Percentiles rank a stretch among this genome's conserved stretches.
Conservation (phyloP, 2,329 filamentous ascomycete species). For the Hypomyces perniciosus region DNA sequence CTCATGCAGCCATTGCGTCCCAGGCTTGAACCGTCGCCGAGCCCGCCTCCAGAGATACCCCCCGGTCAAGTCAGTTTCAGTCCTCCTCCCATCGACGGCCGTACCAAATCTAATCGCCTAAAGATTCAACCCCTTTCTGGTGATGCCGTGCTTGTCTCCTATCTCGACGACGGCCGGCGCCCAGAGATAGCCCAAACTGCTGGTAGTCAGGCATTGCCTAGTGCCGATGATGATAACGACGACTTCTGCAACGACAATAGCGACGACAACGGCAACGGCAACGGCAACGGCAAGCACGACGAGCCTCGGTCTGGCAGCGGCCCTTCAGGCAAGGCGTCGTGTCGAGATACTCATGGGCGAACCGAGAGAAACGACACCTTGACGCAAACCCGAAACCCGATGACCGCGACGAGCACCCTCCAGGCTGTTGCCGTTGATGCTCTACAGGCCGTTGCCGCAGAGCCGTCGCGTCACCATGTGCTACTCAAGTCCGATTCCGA, state of each 20-base stretch:
- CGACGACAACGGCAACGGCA: conserved; percentile 15
- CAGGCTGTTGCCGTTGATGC: conserved; percentile 29
- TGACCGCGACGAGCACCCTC: conserved; percentile 20
- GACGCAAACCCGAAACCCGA: neutral
- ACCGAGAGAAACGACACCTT: neutral
- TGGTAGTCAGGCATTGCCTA: conserved; percentile 46
- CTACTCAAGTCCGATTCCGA: conserved; percentile 19
- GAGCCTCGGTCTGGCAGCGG: too few species aligned
- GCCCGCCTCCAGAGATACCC: conserved; percentile 32
- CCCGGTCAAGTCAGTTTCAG: conserved; percentile 30
- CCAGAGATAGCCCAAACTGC: conserved; percentile 59
- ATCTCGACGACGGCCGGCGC: conserved; percentile 57
- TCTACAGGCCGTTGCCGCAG: conserved; percentile 22
- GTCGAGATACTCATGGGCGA: neutral
- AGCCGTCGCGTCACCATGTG: conserved; percentile 11
- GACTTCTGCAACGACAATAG: conserved; percentile 18
- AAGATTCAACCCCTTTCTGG: conserved; percentile 53
- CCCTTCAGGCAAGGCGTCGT: too few species aligned
- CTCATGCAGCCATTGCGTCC: conserved; percentile 30
- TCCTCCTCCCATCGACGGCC: conserved; percentile 26
- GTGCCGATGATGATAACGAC: conserved; percentile 38
- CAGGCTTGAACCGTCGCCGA: conserved; percentile 27
- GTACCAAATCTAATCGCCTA: conserved; percentile 45
- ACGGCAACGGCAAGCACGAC: too few species aligned
- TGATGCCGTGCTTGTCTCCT: conserved; percentile 61